These are phyloP conservation scores for Colletotrichum sp. DNA, from an alignment of 2,329 filamentous ascomycete species.

Conservation along the genomic window DNA sequence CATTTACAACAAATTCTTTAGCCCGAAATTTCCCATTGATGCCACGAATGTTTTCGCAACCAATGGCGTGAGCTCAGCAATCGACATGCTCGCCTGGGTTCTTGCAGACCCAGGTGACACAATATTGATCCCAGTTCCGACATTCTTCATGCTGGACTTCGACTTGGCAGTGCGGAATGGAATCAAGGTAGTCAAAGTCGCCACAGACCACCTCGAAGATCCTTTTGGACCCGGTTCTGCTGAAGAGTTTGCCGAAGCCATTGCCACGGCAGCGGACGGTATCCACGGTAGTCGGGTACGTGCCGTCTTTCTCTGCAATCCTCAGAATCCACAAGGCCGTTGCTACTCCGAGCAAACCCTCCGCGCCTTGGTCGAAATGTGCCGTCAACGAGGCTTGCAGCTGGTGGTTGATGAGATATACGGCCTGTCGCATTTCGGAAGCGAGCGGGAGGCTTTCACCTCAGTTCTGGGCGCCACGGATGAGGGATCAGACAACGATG, in stretches of 20 bases:
- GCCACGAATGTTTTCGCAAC: not conserved
- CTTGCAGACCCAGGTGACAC: not conserved
- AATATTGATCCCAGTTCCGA: not conserved
- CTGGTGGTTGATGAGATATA: not conserved
- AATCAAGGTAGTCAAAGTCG: not conserved
- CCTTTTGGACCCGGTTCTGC: not conserved
- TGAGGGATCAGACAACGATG: not conserved
- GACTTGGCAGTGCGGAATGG: not conserved
- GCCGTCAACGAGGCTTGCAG: not conserved
- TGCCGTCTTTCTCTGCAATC: not conserved
- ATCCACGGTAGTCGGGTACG: fast-evolving
- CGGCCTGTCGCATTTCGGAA: not conserved
- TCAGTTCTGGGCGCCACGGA: not conserved
- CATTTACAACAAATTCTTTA: not conserved
- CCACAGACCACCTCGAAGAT: not conserved
- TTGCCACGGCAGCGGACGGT: not conserved
- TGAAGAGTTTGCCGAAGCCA: not conserved
- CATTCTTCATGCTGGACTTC: not conserved
- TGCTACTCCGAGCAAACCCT: not conserved
- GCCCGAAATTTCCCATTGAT: not conserved
- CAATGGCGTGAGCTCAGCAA: not conserved
- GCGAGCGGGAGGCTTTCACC: not conserved
- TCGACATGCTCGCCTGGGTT: not conserved
- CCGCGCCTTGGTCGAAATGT: not conserved
- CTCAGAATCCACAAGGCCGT: not conserved